Conservation (phyloP, 306 rosid species). For the Arachis hypogaea region DNA sequence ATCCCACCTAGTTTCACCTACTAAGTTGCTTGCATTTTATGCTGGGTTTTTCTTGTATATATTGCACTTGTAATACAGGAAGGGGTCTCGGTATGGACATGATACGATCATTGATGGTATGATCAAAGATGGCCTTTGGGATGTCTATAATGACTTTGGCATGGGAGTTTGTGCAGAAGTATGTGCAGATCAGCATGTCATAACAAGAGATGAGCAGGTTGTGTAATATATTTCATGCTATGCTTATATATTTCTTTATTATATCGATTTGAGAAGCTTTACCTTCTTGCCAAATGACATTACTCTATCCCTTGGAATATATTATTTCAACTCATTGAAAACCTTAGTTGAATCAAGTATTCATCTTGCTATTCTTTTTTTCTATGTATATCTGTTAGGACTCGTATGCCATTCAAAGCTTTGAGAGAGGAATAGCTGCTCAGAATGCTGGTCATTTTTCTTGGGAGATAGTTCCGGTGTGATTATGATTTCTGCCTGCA, state of each 20-base stretch:
- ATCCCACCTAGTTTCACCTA: constrained; percentile 12
- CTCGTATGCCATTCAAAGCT: constrained; percentile 79
- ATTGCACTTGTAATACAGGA: constrained; percentile 54
- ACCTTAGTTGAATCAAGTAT: constrained; percentile 30
- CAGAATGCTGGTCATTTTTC: constrained; percentile 68
- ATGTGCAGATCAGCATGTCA: constrained; percentile 70
- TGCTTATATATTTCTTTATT: constrained; percentile 24
- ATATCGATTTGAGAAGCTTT: constrained; percentile 18
- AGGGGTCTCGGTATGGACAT: constrained; percentile 86
- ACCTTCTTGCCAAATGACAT: constrained; percentile 22
- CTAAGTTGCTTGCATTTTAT: constrained; percentile 33
- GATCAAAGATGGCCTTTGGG: constrained; percentile 98
- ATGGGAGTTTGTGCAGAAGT: constrained; percentile 93
- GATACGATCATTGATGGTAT: constrained; percentile 86
- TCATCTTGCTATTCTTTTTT: constrained; percentile 24
- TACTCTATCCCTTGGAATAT: constrained; percentile 9
- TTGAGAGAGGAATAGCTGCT: constrained; percentile 80
- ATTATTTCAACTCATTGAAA: constrained; percentile 21
- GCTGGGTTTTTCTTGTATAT: not conserved
- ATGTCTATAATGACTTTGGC: constrained; percentile 83
- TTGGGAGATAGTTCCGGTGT: constrained; percentile 92
- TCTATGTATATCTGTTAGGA: constrained; percentile 56
- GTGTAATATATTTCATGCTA: not conserved
- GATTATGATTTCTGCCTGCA: constrained; percentile 41
- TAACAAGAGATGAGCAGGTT: constrained; percentile 91